Conservation (phyloP, 805 yeast species). For the Candida insectorum region DNA sequence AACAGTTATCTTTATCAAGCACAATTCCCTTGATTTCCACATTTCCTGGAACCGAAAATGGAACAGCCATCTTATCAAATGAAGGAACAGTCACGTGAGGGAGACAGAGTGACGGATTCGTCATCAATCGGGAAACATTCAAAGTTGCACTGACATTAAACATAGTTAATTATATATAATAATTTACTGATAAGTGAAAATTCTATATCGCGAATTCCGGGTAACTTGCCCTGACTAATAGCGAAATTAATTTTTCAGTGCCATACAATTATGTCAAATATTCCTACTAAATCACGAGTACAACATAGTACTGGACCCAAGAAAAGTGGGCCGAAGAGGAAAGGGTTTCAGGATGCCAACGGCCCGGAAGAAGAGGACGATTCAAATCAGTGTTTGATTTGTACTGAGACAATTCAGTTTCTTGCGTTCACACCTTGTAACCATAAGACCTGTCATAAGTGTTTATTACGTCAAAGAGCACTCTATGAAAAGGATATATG, state of each 20-base stretch:
- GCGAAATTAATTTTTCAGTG: background rate
- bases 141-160: slow-evolving; percentile 77
- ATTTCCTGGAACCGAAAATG: slow-evolving; percentile 36
- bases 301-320: slow-evolving; percentile 2
- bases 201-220: slow-evolving; percentile 1
- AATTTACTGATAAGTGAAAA: background rate
- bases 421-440: slow-evolving; percentile 79
- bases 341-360: background rate
- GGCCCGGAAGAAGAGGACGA: slow-evolving; percentile 21
- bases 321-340: background rate
- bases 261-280: slow-evolving; percentile 2
- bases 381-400: slow-evolving; percentile 66
- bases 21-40: slow-evolving; percentile 67
- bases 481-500: slow-evolving; percentile 72
- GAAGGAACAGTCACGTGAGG: slow-evolving; percentile 60
- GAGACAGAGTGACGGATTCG: slow-evolving; percentile 63
- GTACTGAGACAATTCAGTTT: slow-evolving; percentile 68
- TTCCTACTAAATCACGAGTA: slow-evolving; percentile 10
- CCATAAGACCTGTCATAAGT: slow-evolving; percentile 78
- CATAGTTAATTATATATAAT: slow-evolving; percentile 12
- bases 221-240: slow-evolving; percentile 1
- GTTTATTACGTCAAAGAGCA: slow-evolving; percentile 81
- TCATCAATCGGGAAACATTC: slow-evolving; percentile 56
- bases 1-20: slow-evolving; percentile 92
- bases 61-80: slow-evolving; percentile 59